Base-by-base conservation (phyloP, 768 basidiomycete species). In the Chiua virens region DNA sequence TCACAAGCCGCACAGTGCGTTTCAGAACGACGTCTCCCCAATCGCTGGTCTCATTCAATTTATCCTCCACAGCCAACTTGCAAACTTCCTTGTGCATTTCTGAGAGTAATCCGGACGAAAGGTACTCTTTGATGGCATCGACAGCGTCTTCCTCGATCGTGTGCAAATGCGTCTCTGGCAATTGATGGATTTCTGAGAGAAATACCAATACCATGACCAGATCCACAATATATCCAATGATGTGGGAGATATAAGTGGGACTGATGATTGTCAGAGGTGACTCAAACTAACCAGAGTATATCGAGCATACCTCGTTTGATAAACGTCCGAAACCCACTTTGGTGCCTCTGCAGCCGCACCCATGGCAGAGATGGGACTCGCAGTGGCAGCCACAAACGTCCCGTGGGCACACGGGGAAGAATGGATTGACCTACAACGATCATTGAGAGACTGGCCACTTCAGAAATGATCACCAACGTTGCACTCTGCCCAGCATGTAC, bases 171-270 rank as follows among this genome's bases (percentile, higher is more conserved):
- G 4, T 11, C 17, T 50, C 42, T n/a, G 34, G 34, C 17, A 44
- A 28, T 23, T 37, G 42, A 11, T 30, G 41, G 11, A 44, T 44
- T 28, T 50, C 49, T 30, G 49, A 38, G 13, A 50, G 49, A 37
- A 50, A 45, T 18, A 23, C 44, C 4, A 45, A 13, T 20, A 50
- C 42, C 14, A 45, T 11, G 27, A 50, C 20, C 27, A 50, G 21
- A 38, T 50, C 49, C 11, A 44, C 42, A 17, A 50, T 45, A n/a
- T 50, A 50, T 32, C 36, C 49, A 36, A 50, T 45, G 28, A 50
- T 39, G 27, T 37, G 45, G 23, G 42, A 32, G 22, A 50, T 39
- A 20, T 25, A 42, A 22, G 32, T 38, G 15, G 35, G 49, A 5
- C 49, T 50, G 28, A 28, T 28, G 35, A 6, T 15, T 30, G 42